Evolutionary conservation across 306 rosid species (phyloP).

Genomic region (Rosa lucieae): DNA sequence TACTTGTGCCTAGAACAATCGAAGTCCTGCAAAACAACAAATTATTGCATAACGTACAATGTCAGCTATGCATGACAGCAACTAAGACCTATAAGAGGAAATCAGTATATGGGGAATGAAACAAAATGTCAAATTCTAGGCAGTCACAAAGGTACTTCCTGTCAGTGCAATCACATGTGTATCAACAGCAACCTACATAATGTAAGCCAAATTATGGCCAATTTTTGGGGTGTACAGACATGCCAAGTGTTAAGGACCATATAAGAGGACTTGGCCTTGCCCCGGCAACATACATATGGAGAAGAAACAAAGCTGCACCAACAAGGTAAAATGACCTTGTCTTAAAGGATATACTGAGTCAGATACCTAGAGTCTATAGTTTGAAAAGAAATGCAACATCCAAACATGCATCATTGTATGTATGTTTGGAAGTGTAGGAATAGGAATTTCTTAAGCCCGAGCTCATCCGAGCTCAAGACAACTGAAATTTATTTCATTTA

Average conservation of each 20-base stretch:
- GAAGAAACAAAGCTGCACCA: too few relatives aligned
- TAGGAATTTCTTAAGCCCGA: neutral
- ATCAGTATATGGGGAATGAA: neutral
- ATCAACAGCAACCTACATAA: neutral
- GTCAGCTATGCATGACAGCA: neutral
- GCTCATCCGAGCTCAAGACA: neutral
- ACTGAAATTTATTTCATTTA: neutral
- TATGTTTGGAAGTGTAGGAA: neutral
- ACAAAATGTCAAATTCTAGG: neutral
- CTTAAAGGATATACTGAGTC: neutral
- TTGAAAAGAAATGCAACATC: neutral
- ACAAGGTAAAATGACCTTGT: too few relatives aligned
- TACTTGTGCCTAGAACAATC: slow-evolving; percentile 65
- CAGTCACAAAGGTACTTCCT: neutral
- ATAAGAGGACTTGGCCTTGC: neutral
- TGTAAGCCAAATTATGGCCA: neutral
- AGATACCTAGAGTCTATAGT: neutral
- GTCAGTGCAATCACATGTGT: neutral
- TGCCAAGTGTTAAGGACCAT: neutral
- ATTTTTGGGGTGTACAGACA: neutral
- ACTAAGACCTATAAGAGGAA: neutral
- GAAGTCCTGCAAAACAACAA: slow-evolving; percentile 54
- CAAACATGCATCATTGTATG: neutral
- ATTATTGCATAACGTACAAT: neutral
- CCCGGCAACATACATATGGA: too few relatives aligned